These are phyloP conservation scores for Chamaenerion angustifolium DNA, from an alignment of 345 rosid species.

Conservation along the genomic window DNA sequence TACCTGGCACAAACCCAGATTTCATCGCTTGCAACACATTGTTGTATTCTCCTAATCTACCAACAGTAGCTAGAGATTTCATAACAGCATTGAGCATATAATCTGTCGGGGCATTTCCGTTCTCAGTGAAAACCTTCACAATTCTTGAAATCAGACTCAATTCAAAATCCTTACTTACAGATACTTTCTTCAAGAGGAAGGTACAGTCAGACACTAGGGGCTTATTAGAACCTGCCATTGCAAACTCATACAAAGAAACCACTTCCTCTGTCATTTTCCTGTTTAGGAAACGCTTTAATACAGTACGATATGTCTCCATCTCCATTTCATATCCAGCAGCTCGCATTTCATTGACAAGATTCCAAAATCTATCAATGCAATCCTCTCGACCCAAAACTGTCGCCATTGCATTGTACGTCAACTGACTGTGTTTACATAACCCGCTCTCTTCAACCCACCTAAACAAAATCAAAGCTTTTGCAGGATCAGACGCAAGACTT, in stretches of 20 bases:
- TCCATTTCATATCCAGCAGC: constrained; percentile 50
- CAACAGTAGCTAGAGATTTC: constrained; percentile 50
- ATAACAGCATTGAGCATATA: constrained; percentile 42
- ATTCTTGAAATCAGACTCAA: constrained; percentile 53
- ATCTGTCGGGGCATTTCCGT: constrained; percentile 49
- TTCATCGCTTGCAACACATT: constrained; percentile 59
- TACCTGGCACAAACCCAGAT: constrained; percentile 30
- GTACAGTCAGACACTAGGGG: constrained; percentile 38
- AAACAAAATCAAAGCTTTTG: constrained; percentile 62
- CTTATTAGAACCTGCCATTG: constrained; percentile 45
- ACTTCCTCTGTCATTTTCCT: constrained; percentile 62
- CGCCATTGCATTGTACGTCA: constrained; percentile 62
- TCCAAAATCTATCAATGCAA: constrained; percentile 66
- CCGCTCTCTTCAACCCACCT: constrained; percentile 71
- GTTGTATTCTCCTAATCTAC: constrained; percentile 39
- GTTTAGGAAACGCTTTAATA: constrained; percentile 40
- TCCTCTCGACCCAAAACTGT: constrained; percentile 66
- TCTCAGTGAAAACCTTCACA: constrained; percentile 31
- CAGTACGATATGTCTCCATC: constrained; percentile 37
- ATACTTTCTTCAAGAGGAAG: constrained; percentile 56
- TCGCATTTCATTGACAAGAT: constrained; percentile 56
- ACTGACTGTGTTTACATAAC: constrained; percentile 36
- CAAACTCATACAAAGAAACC: constrained; percentile 60
- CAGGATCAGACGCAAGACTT: constrained; percentile 48
- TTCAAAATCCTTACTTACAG: constrained; percentile 41